phyloP scores from a whole-genome alignment of 1,139 yeast species.

The Yamadazyma pseudoaaseri region DNA sequence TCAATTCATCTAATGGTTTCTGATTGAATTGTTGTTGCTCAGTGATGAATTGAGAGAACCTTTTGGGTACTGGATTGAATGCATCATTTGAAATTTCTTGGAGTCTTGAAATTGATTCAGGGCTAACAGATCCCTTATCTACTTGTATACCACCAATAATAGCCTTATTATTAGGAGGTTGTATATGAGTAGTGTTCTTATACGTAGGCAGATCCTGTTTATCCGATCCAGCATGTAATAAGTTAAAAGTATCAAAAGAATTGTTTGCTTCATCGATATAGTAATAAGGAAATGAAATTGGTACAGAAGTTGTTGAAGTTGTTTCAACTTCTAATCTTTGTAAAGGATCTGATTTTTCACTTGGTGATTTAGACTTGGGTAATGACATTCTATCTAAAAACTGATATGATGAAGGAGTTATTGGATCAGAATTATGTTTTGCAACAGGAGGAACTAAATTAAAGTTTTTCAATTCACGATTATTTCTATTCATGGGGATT shows the following conservation, averaged over 20 bases:
- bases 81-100: slow-evolving; percentile 9
- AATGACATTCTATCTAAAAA: slow-evolving; percentile 9
- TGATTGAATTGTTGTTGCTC: slow-evolving; percentile 35
- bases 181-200: slow-evolving; percentile 21
- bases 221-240: slow-evolving; percentile 18
- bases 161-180: slow-evolving; percentile 1
- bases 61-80: slow-evolving; percentile 38
- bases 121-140: slow-evolving; percentile 5
- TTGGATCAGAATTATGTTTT: not conserved
- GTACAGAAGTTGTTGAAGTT: slow-evolving; percentile 29
- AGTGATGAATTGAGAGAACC: slow-evolving; percentile 42
- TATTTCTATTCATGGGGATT: too few species aligned
- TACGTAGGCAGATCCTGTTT: slow-evolving; percentile 18
- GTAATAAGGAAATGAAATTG: slow-evolving; percentile 35
- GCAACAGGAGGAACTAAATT: not conserved
- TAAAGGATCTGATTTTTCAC: slow-evolving; percentile 15
- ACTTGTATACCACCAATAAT: slow-evolving; percentile 10
- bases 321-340: slow-evolving; percentile 32
- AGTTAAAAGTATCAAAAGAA: slow-evolving; percentile 33
- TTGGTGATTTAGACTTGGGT: slow-evolving; percentile 6
- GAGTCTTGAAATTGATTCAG: slow-evolving; percentile 5
- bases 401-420: slow-evolving; percentile 1
- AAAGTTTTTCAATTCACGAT: not conserved
- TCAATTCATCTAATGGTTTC: slow-evolving; percentile 25
- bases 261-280: slow-evolving; percentile 25